Evolutionary conservation across 2,329 filamentous ascomycete genomes (phyloP).

Genomic region (Spiromastix sp.): DNA sequence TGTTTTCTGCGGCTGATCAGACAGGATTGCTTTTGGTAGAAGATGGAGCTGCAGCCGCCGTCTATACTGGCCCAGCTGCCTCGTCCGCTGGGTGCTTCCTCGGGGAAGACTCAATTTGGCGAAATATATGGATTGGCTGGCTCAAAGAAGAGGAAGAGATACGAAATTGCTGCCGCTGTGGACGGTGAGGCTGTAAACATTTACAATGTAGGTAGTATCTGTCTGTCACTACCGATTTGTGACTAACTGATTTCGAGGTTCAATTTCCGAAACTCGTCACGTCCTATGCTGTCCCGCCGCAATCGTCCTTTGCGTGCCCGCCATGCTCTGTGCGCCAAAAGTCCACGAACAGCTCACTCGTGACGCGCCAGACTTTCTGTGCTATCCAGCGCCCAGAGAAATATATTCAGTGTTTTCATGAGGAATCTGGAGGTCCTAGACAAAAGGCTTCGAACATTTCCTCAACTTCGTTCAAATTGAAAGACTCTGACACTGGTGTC

Average conservation of each 20-base stretch:
- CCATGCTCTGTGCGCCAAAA: conserved; percentile 50
- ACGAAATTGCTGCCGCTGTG: conserved; percentile 49
- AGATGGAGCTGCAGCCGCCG: conserved; percentile 36
- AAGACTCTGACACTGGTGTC: conserved; percentile 27
- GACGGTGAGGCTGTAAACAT: conserved; percentile 54
- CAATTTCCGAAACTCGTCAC: conserved; percentile 50
- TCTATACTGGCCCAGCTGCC: conserved; percentile 37
- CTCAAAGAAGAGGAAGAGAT: conserved; percentile 50
- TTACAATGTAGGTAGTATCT: conserved; percentile 42
- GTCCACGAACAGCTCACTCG: conserved; percentile 29
- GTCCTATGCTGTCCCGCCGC: conserved; percentile 52
- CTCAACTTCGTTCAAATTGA: conserved; percentile 28
- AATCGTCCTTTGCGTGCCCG: conserved; percentile 45
- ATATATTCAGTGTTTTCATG: conserved; percentile 45
- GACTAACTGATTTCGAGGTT: conserved; percentile 33
- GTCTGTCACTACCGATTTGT: not conserved
- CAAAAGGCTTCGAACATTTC: conserved; percentile 26
- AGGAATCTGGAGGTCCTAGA: conserved; percentile 30
- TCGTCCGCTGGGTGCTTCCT: conserved; percentile 30
- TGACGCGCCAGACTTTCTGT: conserved; percentile 48
- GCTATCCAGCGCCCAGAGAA: conserved; percentile 38
- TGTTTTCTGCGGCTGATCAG: no score
- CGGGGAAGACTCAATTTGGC: conserved; percentile 30
- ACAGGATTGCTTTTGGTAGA: no score
- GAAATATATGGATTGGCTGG: conserved; percentile 45